These are phyloP conservation scores for Chrysochromulina parva DNA, from an alignment of 78 protist genomes.

Conservation along the genomic window DNA sequence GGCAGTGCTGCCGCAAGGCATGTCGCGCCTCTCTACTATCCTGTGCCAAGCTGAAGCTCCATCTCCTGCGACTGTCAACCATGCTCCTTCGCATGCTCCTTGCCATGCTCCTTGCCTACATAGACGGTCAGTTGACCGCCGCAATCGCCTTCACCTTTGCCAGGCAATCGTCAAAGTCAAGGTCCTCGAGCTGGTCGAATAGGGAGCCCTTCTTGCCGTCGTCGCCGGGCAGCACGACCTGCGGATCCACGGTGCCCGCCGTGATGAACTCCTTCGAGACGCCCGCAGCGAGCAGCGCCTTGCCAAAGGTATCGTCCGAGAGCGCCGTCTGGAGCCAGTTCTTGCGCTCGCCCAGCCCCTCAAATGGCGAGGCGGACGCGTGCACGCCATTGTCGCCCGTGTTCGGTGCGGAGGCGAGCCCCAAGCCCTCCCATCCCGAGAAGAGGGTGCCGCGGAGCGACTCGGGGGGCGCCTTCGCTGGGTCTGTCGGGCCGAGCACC, in stretches of 20 bases:
- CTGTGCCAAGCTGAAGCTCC: too few species aligned
- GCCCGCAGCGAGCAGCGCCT: not conserved
- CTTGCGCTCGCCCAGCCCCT: not conserved
- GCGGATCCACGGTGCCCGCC: not conserved
- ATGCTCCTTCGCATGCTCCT: too few species aligned
- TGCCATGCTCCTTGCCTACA: too few species aligned
- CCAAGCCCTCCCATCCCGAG: not conserved
- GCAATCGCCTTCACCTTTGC: not conserved
- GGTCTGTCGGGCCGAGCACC: conserved; percentile 54
- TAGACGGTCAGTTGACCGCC: too few species aligned
- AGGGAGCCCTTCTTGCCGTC: not conserved
- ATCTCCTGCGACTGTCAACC: too few species aligned
- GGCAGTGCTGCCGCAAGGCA: too few species aligned
- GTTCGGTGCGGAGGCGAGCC: conserved; percentile 29
- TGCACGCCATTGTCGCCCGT: conserved; percentile 46
- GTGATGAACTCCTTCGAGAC: not conserved
- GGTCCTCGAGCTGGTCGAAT: conserved; percentile 2
- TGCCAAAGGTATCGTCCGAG: not conserved
- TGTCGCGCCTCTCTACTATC: too few species aligned
- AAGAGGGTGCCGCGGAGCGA: too few species aligned
- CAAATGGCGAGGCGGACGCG: conserved; percentile 46
- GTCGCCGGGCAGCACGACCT: not conserved
- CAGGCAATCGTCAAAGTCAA: not conserved
- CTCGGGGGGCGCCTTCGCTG: conserved; percentile 18
- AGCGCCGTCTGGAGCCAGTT: not conserved